A percentile compares a stretch with the other conserved stretches of the same genome.
Conservation (phyloP, 768 basidiomycete species). For the Tylopilus plumbeoviolaceoides region DNA sequence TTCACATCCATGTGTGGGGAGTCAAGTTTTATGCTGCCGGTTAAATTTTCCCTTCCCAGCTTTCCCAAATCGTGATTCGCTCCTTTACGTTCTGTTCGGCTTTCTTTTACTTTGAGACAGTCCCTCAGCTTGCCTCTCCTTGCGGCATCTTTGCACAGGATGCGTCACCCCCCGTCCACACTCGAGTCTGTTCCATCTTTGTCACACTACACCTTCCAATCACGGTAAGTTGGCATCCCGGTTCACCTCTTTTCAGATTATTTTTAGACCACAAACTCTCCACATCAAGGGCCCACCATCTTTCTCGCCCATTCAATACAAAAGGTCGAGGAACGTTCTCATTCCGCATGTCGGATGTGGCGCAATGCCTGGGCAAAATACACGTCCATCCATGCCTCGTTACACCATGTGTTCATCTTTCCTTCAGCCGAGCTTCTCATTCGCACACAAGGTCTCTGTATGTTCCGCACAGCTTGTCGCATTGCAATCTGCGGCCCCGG, state of each 20-base stretch:
- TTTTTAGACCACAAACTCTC: background rate
- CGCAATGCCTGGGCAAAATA: constrained; percentile 5
- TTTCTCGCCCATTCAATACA: background rate
- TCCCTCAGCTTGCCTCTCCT: background rate
- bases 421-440: background rate
- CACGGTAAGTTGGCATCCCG: background rate
- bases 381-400: background rate
- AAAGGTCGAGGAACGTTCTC: background rate
- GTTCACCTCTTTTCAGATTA: background rate
- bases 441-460: background rate
- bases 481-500: constrained; percentile 9
- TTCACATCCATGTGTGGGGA: constrained; percentile 12
- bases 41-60: constrained; percentile 1
- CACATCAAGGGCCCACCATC: background rate
- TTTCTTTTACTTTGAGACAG: background rate
- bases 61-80: constrained; percentile 1
- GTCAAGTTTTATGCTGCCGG: background rate
- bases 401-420: background rate
- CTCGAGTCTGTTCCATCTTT: background rate
- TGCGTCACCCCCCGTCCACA: background rate
- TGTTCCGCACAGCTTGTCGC: constrained; percentile 5
- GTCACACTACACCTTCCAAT: background rate
- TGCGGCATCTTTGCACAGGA: background rate
- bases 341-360: constrained; percentile 12
- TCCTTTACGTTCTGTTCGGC: background rate